phyloP scores from a whole-genome alignment of 805 yeast genomes.

The Cyberlindnera suaveolens region DNA sequence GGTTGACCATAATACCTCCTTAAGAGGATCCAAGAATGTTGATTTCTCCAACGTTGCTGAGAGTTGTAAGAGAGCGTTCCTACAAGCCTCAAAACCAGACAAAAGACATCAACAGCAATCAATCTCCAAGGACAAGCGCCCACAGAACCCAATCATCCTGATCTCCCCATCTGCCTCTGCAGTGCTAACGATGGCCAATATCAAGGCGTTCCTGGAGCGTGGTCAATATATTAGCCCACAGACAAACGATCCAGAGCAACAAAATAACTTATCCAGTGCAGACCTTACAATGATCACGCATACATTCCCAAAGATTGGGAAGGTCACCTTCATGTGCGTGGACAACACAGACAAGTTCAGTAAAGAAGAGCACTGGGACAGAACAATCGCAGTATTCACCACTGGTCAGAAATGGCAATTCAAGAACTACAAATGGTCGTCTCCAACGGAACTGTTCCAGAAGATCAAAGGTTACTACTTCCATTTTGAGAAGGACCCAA shows the following conservation, averaged over 20 bases:
- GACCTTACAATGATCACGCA: conserved; percentile 39
- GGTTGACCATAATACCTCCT: conserved; percentile 52
- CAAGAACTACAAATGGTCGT: conserved; percentile 74
- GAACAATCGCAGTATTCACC: conserved; percentile 92
- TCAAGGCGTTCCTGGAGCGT: conserved; percentile 63
- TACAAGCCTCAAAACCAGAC: conserved; percentile 6
- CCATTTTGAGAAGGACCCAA: conserved; percentile 68
- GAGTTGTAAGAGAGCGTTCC: conserved; percentile 12
- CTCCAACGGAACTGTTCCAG: conserved; percentile 77
- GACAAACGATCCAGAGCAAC: conserved; percentile 27
- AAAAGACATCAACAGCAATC: conserved; percentile 10
- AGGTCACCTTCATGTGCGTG: conserved; percentile 68
- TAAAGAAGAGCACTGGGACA: conserved; percentile 96
- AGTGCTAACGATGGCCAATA: conserved; percentile 55
- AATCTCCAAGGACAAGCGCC: conserved; percentile 18
- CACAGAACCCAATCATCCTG: conserved; percentile 63
- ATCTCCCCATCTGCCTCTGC: conserved; percentile 79
- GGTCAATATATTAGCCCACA: conserved; percentile 59
- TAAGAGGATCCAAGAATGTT: conserved; percentile 61
- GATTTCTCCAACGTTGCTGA: conserved; percentile 63
- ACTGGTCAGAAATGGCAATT: conserved; percentile 99
- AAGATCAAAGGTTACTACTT: conserved; percentile 78
- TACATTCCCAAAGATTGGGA: conserved; percentile 50
- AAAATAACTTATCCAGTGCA: conserved; percentile 27
- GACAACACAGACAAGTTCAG: conserved; percentile 82